Evolutionary conservation across 2,329 filamentous ascomycete species (phyloP), one percentile per base, ranked within the genome.

Genomic region (Coniochaeta sp.): DNA sequence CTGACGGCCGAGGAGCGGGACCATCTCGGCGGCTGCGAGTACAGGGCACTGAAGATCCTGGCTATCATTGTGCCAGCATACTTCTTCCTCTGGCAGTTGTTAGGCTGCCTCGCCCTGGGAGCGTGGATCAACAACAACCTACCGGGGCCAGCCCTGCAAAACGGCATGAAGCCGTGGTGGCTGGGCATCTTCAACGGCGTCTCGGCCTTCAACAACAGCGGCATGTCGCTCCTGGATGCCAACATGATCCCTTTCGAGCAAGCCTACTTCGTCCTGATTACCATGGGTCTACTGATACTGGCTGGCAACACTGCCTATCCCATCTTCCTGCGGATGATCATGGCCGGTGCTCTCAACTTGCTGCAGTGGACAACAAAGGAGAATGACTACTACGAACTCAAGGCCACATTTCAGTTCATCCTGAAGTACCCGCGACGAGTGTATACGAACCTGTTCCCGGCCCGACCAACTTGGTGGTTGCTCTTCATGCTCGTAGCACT

Each of bases 201-300:
- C 4, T 85, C 81, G 16, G 84, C 83, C 0, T 88, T 87, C 65
- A 86, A 86, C 66, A 87, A 87, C 57, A 82, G 77, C n/a, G 83
- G 84, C 35, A 85, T 88, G 82, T 79, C 78, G 18, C 70, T 87
- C 31, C 67, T 87, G 12, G 83, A 87, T 61, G 75, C 78, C 35
- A 86, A 85, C 60, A 83, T 89, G 70, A 70, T 79, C 3, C 78
- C 79, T 0, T 86, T 84, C 53, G 76, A 80, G 52, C 69, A 69
- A 28, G 68, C 72, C 1, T 73, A 74, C 55, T 78, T 77, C 53
- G 72, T 78, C 6, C 67, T 78, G 33, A 66, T 77, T 45, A 69
- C 74, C 18, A 77, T 84, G 71, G 79, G 77, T 5, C 57, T 79
- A 10, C 65, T 86, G 55, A 79, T 85, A 49, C 69, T 86, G 5